Conservation (phyloP, 2,329 filamentous ascomycete species). For the Nakataea oryzae region DNA sequence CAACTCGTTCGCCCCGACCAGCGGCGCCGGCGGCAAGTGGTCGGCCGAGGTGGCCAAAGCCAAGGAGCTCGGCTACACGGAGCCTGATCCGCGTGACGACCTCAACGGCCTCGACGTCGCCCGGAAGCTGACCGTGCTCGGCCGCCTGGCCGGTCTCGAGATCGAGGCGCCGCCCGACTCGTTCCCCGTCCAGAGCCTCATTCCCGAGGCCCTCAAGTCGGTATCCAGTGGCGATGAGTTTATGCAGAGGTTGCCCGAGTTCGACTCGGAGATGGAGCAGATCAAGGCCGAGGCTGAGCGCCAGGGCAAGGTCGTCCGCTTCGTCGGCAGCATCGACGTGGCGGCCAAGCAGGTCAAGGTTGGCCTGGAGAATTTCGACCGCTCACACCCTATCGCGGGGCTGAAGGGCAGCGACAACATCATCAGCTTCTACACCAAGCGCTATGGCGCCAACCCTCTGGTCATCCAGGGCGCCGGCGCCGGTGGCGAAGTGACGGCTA, state of each 20-base stretch:
- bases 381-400: conserved; percentile 81
- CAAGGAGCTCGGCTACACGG: conserved; percentile 85
- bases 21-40: conserved; percentile 63
- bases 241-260: conserved; percentile 66
- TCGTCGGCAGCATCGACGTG: conserved; percentile 88
- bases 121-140: conserved; percentile 91
- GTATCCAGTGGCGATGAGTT: conserved; percentile 76
- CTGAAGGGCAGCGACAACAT: conserved; percentile 98
- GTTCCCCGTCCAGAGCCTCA: conserved; percentile 90
- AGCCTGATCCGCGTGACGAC: conserved; percentile 79
- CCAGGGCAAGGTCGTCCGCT: conserved; percentile 85
- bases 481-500: conserved; percentile 90
- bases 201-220: conserved; percentile 75
- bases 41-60: conserved; percentile 86
- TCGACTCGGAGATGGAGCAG: conserved; percentile 83
- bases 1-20: conserved; percentile 86
- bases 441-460: conserved; percentile 82
- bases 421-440: conserved; percentile 95
- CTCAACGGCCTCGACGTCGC: conserved; percentile 84
- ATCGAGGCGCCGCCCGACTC: conserved; percentile 76
- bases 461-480: conserved; percentile 93
- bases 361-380: conserved; percentile 80
- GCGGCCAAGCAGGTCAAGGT: conserved; percentile 76
- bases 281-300: conserved; percentile 76
- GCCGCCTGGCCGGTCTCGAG: conserved; percentile 70